Evolutionary conservation across 2,329 filamentous ascomycete species (phyloP).

Genomic region (Zasmidium citrigriseum): DNA sequence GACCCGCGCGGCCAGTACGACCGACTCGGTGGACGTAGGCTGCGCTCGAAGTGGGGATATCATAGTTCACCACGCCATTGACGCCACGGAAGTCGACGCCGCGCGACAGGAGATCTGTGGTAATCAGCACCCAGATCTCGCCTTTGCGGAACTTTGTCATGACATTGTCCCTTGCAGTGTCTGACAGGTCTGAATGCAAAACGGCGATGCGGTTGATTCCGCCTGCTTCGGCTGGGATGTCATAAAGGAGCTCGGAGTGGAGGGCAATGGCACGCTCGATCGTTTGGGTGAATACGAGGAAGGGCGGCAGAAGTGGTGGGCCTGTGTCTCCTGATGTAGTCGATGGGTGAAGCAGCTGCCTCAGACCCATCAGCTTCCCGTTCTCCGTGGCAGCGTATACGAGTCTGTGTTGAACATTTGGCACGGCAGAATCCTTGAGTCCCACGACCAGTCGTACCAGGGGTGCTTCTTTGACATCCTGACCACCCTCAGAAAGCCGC

Average conservation of each 20-base stretch:
- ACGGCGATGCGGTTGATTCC: constrained; percentile 83
- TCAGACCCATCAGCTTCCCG: constrained; percentile 87
- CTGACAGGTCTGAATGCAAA: constrained; percentile 82
- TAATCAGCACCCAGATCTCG: constrained; percentile 95
- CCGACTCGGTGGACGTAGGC: constrained; percentile 93
- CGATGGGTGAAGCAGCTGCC: constrained; percentile 81
- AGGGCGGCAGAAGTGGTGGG: constrained; percentile 73
- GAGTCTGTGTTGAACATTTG: constrained; percentile 86
- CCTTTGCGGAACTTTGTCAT: constrained; percentile 89
- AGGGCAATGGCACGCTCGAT: constrained; percentile 87
- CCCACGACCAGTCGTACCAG: constrained; percentile 90
- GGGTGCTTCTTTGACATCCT: constrained; percentile 36
- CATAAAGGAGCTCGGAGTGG: constrained; percentile 87
- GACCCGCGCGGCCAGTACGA: constrained; percentile 83
- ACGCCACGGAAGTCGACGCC: constrained; percentile 94
- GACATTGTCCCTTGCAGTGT: constrained; percentile 71
- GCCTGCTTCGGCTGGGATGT: constrained; percentile 86
- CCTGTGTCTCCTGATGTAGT: constrained; percentile 57
- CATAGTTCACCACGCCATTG: constrained; percentile 96
- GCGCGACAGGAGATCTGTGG: constrained; percentile 87
- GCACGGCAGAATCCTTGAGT: constrained; percentile 91
- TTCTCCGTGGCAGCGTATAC: constrained; percentile 90
- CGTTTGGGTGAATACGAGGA: constrained; percentile 94
- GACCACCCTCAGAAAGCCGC: constrained; percentile 19
- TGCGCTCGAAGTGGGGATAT: constrained; percentile 87